Percentiles rank a stretch among this genome's conserved stretches.
Conservation (phyloP, 371 early-diverging fungal genomes). For the Mucor plumbeus region DNA sequence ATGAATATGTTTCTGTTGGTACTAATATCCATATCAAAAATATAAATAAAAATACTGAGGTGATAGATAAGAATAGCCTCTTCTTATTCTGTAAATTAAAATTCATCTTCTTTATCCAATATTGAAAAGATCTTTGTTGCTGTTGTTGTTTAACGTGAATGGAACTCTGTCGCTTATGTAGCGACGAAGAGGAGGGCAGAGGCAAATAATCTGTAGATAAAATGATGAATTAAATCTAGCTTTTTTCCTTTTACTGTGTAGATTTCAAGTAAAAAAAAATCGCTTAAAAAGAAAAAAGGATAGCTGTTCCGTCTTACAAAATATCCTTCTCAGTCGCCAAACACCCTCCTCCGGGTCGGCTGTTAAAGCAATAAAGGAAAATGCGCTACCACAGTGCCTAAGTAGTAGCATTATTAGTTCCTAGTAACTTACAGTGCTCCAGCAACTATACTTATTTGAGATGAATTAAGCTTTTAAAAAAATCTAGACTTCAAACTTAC, state of each 20-base stretch:
- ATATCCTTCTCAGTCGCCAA: too few species aligned
- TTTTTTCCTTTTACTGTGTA: not conserved
- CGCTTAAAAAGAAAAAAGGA: not conserved
- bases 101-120: constrained; percentile 40
- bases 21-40: constrained; percentile 15
- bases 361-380: too few species aligned
- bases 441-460: too few species aligned
- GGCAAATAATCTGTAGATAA: constrained; percentile 15
- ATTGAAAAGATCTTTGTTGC: constrained; percentile 15
- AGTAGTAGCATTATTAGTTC: too few species aligned
- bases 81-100: constrained; percentile 29
- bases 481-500: too few species aligned
- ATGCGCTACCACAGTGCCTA: too few species aligned
- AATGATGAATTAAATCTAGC: not conserved
- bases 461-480: too few species aligned
- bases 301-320: too few species aligned
- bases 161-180: constrained; percentile 52
- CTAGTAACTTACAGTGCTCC: too few species aligned
- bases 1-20: constrained; percentile 4
- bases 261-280: not conserved
- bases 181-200: constrained; percentile 25
- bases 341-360: too few species aligned
- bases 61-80: constrained; percentile 24
- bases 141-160: constrained; percentile 44
- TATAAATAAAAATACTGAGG: constrained; percentile 6